A percentile compares a stretch with the other conserved stretches of the same genome.
These are phyloP conservation scores for Beauveria rudraprayagi DNA, from an alignment of 2,329 filamentous ascomycete species.

Conservation along the genomic window DNA sequence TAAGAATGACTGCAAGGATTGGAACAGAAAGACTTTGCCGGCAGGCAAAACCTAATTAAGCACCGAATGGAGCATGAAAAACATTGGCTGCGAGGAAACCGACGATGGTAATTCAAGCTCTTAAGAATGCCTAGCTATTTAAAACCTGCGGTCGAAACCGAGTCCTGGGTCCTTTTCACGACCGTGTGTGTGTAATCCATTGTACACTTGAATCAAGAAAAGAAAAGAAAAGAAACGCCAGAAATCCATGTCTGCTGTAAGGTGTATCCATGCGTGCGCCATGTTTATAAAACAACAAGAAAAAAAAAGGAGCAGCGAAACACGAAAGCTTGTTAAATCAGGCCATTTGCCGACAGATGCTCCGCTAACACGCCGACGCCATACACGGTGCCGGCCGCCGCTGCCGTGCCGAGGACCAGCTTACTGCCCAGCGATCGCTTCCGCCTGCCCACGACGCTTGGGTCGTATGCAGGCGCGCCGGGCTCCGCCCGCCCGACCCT, in stretches of 20 bases:
- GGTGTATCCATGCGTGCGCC: constrained; percentile 4
- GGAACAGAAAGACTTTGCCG: background rate
- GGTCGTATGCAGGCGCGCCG: constrained; percentile 1
- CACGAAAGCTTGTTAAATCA: background rate
- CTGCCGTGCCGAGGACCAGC: constrained; percentile 44
- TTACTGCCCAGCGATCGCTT: constrained; percentile 38
- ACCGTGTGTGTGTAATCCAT: background rate
- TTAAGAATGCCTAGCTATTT: background rate
- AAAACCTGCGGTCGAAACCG: background rate
- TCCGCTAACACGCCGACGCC: constrained; percentile 51
- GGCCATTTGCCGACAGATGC: constrained; percentile 36
- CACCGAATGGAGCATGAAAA: background rate
- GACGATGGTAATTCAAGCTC: background rate
- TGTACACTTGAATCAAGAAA: background rate
- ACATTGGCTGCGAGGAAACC: background rate
- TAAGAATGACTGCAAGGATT: background rate
- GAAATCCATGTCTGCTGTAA: background rate
- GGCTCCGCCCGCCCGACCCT: constrained; percentile 36
- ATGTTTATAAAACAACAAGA: background rate
- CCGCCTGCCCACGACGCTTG: constrained; percentile 19
- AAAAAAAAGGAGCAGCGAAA: background rate
- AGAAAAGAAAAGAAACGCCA: constrained; percentile 4
- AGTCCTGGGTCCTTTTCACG: background rate
- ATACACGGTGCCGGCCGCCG: constrained; percentile 49
- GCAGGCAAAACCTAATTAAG: background rate